phyloP scores from a whole-genome alignment of 2,329 filamentous ascomycete species.

The Colletotrichum acutatum region DNA sequence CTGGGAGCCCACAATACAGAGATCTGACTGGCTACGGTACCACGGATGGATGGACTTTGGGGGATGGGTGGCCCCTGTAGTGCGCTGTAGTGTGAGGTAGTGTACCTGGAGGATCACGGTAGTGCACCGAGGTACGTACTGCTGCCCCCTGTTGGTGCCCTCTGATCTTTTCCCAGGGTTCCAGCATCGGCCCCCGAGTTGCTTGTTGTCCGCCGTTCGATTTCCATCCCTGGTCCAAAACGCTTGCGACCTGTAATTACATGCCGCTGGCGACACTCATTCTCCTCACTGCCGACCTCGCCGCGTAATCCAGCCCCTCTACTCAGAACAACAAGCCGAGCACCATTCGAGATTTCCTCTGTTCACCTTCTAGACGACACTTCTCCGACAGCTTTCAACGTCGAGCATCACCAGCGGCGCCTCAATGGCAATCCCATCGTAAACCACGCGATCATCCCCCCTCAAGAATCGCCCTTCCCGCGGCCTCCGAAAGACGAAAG shows the following conservation, averaged over 20 bases:
- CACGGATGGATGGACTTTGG: background rate
- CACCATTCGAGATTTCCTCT: background rate
- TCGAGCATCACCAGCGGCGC: background rate
- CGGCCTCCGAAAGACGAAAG: background rate
- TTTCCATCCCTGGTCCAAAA: background rate
- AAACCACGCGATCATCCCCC: background rate
- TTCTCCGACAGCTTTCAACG: background rate
- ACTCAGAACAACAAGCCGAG: background rate
- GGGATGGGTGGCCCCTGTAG: no score
- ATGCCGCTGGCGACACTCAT: background rate
- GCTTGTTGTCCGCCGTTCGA: background rate
- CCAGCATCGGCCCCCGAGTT: background rate
- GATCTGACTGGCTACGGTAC: background rate
- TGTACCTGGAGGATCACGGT: no score
- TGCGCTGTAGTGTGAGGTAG: no score
- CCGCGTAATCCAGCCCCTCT: background rate
- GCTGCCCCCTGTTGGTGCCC: background rate
- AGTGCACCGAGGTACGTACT: no score
- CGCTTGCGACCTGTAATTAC: background rate
- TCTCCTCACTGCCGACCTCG: background rate
- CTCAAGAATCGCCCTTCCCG: background rate
- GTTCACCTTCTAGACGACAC: background rate
- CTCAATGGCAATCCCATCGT: conserved; percentile 3
- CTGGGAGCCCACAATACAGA: background rate
- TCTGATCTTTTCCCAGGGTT: background rate